These are phyloP conservation scores for Effrenium voratum DNA, from an alignment of 73 alveolate species.

Conservation along the genomic window DNA sequence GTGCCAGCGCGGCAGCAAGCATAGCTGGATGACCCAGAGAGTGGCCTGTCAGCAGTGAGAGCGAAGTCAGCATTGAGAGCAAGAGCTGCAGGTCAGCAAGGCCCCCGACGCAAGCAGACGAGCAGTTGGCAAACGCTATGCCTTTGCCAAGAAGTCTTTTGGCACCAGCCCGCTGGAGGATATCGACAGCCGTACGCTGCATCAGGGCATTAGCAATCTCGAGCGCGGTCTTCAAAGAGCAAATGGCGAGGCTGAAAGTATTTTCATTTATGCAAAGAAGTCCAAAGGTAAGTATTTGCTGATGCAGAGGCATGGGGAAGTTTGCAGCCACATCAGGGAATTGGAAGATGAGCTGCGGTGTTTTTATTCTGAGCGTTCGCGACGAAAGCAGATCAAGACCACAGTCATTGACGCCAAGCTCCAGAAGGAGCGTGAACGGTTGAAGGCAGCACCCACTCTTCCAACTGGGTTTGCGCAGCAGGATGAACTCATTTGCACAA, in stretches of 20 bases:
- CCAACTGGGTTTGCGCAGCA: too few species aligned
- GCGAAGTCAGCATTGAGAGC: too few species aligned
- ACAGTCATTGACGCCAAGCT: not conserved
- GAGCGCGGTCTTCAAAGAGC: not conserved
- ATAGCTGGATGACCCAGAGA: too few species aligned
- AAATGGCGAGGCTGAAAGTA: not conserved
- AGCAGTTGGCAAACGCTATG: too few species aligned
- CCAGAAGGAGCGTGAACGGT: not conserved
- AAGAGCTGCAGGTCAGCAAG: too few species aligned
- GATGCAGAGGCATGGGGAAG: not conserved
- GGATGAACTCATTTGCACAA: too few species aligned
- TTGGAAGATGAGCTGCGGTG: not conserved
- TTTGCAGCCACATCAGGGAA: not conserved
- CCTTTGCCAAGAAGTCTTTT: not conserved
- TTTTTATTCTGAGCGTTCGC: not conserved
- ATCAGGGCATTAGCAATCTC: not conserved
- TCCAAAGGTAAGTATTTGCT: not conserved
- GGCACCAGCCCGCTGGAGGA: conserved; percentile 14
- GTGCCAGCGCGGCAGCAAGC: too few species aligned
- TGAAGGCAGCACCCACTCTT: too few species aligned
- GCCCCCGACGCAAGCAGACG: too few species aligned
- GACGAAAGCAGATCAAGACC: not conserved
- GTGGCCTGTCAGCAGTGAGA: too few species aligned
- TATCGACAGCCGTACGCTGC: not conserved
- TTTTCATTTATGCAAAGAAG: not conserved